Base-by-base conservation (phyloP, 805 yeast genomes). In the Scheffersomyces lignosus region DNA sequence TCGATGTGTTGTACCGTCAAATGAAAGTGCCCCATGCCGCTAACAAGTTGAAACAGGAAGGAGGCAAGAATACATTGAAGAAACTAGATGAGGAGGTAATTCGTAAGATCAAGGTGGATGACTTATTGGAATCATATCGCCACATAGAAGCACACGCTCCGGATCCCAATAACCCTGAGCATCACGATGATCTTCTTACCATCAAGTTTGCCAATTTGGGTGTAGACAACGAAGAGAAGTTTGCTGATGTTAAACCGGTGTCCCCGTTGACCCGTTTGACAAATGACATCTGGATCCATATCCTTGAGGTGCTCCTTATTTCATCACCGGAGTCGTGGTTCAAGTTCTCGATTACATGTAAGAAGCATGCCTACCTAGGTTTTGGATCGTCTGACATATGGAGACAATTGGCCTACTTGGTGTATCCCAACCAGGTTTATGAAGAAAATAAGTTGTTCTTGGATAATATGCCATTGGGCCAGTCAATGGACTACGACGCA, bases 1-100 rank as follows among this genome's bases (percentile, higher is more conserved):
- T 89, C 4, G 96, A 89, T 53, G 62, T 74, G 32, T 58, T 77
- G 15, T 87, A 87, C 56, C 69, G 95, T 34, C 71, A 76, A 44
- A 70, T 71, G 33, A 60, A 78, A 10, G 69, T 73, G 5, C 75
- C 75, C 2, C 70, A 65, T 31, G 60, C 67, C 44, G 54, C 65
- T 4, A 37, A 34, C 10, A 54, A 60, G 33, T 40, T 50, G 22
- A 47, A 46, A 24, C 48, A 42, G 26, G 50, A 52, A 36, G 33
- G 57, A 30, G 60, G 70, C 24, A 58, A 58, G 36, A 64, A 66
- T 43, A 46, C 55, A 3, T 40, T 51, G 4, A 42, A 42, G 7
- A 49, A 54, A 40, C 50, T 62, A 33, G 76, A 73, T 43, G 71
- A 67, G 27, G 49, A 49, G 8, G 39, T 40, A 7, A 57, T 76